Evolutionary conservation across 176 grass and related monocot species (phyloP), one percentile per base, ranked within the genome.

Genomic region (Oryza officinalis): DNA sequence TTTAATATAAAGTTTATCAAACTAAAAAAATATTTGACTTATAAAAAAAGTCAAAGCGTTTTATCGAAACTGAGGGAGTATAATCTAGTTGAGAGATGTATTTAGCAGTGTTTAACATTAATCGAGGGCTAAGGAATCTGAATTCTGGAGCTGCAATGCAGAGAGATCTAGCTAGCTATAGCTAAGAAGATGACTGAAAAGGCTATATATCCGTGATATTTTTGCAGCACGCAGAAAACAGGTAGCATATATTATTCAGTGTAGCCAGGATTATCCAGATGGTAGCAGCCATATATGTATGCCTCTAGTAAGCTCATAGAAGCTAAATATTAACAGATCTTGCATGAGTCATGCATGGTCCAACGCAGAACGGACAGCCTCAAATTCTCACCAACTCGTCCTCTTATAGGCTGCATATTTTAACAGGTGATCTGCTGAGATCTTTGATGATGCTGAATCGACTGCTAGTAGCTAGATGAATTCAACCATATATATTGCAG

Each of bases 331-430:
- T 79, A 37, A 74, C 59, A 77, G 46, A 68, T 90, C 60, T 82
- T 73, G 79, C 60, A 78, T 83, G 79, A 83, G 83, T 86, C 84
- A 74, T 49, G 73, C 79, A 89, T 66, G 31, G 83, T 78, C 30
- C 73, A 68, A 86, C 33, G 32, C 74, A 49, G 31, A 79, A 28
- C 47, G 30, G 79, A 46, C 12, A 78, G n/a, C 27, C 67, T 74
- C 60, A 79, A 79, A 68, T 90, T 86, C 79, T 68, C 61, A 90
- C 84, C 84, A 74, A 86, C 88, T 67, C 68, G 67, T 90, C n/a
- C 37, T 83, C 69, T 54, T 71, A 90, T 78, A 86, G 84, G 79
- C 27, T 54, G 25, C 59, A 74, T 86, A 38, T 67, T 78, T 82
- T 68, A 65, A 78, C 63, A 20, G 46, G 10, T 63, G 68, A 90